Evolutionary conservation across 208 protist species (phyloP).

Genomic region (Leishmania martiniquensis): DNA sequence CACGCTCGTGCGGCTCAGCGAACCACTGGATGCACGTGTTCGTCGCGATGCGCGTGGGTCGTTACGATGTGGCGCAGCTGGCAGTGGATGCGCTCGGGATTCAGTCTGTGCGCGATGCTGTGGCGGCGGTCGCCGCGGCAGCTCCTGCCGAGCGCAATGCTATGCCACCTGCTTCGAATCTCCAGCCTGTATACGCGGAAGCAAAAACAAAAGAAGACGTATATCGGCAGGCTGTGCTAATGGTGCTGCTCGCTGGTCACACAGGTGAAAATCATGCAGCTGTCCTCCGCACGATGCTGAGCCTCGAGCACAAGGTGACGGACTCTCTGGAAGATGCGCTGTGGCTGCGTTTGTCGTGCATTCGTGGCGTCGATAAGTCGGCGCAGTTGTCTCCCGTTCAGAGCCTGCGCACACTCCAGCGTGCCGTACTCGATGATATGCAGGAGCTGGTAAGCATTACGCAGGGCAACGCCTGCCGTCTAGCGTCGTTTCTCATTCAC

Average conservation of each 20-base stretch:
- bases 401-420: conserved; percentile 62
- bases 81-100: conserved; percentile 45
- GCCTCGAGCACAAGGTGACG: conserved; percentile 45
- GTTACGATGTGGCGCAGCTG: conserved; percentile 73
- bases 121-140: conserved; percentile 34
- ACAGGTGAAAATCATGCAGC: conserved; percentile 53
- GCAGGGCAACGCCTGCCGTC: conserved; percentile 59
- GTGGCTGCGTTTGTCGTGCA: conserved; percentile 58
- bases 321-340: conserved; percentile 73
- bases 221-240: conserved; percentile 73
- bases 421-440: conserved; percentile 71
- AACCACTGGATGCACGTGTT: conserved; percentile 73
- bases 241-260: conserved; percentile 74
- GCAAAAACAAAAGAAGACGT: conserved; percentile 48
- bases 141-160: conserved; percentile 37
- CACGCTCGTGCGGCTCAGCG: conserved; percentile 38
- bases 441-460: conserved; percentile 58
- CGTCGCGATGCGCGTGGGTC: conserved; percentile 74
- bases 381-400: conserved; percentile 48
- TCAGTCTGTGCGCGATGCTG: conserved; percentile 36
- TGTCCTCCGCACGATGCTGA: conserved; percentile 29
- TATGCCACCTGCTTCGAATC: conserved; percentile 39
- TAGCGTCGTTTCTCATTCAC: conserved; percentile 75
- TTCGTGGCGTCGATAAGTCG: conserved; percentile 41
- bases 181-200: conserved; percentile 68